Evolutionary conservation across 1,139 yeast species (phyloP), one percentile per base, ranked within the genome.

Genomic region (Arxiozyma slooffiae): DNA sequence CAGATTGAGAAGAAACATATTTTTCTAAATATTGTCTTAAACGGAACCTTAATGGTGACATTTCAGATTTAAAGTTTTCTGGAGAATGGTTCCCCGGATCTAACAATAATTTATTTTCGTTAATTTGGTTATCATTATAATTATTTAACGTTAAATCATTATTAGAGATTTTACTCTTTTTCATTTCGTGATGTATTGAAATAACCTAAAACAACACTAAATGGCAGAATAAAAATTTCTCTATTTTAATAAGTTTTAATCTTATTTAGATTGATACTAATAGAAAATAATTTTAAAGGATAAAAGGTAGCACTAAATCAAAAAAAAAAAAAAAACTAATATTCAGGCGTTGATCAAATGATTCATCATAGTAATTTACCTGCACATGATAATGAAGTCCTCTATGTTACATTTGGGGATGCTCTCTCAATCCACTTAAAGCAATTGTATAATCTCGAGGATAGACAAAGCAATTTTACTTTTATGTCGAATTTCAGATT

Each of bases 1-100:
- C 78, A 0, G 95, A 82, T 66, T 92, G 97, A 51, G 71, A 64
- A 41, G 85, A 73, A 7, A 90, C 76, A 22, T 75, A 58, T 0
- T 86, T 86, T 36, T 83, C 68, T 24, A 86, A 64, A 48, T 60
- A 54, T 40, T 76, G 68, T 52, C 97, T 75, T 49, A 83, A 57
- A 36, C 67, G 64, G 67, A 76, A 85, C 49, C 96, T 69, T 55
- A 78, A 64, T 0, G 80, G 76, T 3, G 83, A 72, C 66, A 92
- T 74, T 26, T 75, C 71, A 14, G 70, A 60, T 60, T 76, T 72
- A 68, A 89, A 90, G 65, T 82, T 90, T 52, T 78, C 78, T 45
- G 73, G 73, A 7, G 85, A 75, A 57, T 77, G 76, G 58, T 83
- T 81, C 0, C 96, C 97, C 0, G 94, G 89, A 61, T 85, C 94